Conservation (phyloP, 352 stramenopile genomes). For the Phytopythium sindhum region DNA sequence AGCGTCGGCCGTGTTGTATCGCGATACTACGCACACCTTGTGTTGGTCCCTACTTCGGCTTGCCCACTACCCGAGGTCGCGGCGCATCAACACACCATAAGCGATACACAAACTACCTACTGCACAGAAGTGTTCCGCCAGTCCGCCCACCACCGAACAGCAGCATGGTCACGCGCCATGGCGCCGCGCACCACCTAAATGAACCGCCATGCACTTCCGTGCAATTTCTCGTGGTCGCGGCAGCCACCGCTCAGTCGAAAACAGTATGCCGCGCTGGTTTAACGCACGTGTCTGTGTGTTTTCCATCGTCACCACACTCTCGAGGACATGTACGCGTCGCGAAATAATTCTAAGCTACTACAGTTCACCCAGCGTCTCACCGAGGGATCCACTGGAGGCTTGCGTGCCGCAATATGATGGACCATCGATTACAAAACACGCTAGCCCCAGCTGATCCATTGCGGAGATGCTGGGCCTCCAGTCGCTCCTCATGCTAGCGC, state of each 20-base stretch:
- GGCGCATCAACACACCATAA: background rate
- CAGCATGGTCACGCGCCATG: background rate
- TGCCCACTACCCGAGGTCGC: background rate
- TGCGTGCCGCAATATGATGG: background rate
- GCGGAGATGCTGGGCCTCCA: background rate
- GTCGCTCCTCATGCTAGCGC: too few relatives aligned
- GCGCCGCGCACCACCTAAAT: conserved; percentile 3
- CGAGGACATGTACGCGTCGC: too few relatives aligned
- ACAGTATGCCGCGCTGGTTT: background rate
- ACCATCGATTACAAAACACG: background rate
- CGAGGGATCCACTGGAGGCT: background rate
- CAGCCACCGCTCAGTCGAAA: background rate
- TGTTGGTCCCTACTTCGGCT: too few relatives aligned
- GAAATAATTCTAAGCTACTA: background rate
- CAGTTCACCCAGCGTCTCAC: background rate
- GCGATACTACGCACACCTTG: too few relatives aligned
- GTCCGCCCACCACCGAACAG: background rate
- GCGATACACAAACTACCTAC: too few relatives aligned
- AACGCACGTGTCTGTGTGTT: background rate
- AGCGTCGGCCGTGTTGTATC: too few relatives aligned
- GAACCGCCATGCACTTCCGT: background rate
- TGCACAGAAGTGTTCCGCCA: too few relatives aligned
- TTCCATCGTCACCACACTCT: background rate
- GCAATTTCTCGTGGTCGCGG: background rate
- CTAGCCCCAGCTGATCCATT: background rate